These are phyloP conservation scores for Monilinia aucupariae DNA, from an alignment of 2,329 filamentous ascomycete genomes.

Conservation along the genomic window DNA sequence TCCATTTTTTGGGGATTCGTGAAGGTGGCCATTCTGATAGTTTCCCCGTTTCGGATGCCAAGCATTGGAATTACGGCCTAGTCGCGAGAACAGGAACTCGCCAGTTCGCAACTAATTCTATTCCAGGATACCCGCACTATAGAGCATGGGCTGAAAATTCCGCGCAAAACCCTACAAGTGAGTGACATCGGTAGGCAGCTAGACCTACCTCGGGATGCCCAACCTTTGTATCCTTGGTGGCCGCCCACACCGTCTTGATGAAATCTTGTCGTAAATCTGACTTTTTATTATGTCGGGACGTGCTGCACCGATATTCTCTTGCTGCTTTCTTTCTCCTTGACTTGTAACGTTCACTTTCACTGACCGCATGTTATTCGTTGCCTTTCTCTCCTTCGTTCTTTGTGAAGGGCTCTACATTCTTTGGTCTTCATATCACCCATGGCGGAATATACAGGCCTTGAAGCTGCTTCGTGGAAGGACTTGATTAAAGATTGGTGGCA, in stretches of 20 bases:
- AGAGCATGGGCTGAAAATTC: constrained; percentile 1
- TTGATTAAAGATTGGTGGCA: constrained; percentile 30
- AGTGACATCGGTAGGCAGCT: not conserved
- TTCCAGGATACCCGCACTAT: constrained; percentile 11
- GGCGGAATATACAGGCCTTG: constrained; percentile 27
- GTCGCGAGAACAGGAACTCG: constrained; percentile 7
- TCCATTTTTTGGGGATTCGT: not conserved
- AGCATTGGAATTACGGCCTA: not conserved
- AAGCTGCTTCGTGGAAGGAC: constrained; percentile 25
- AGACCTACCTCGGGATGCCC: constrained; percentile 5
- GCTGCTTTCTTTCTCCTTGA: constrained; percentile 9
- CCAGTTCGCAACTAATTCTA: constrained; percentile 12
- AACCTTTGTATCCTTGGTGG: constrained; percentile 3
- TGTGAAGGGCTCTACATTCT: constrained; percentile 11
- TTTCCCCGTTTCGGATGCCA: constrained; percentile 3
- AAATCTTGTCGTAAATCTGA: not conserved
- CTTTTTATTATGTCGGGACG: constrained; percentile 14
- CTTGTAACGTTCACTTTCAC: constrained; percentile 16
- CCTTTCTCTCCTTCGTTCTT: constrained; percentile 1
- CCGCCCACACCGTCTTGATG: not conserved
- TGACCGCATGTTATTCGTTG: constrained; percentile 3
- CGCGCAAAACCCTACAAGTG: not conserved
- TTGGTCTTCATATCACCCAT: constrained; percentile 18
- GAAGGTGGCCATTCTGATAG: not conserved
- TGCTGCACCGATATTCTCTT: constrained; percentile 4